A percentile compares a stretch with the other conserved stretches of the same genome.
Conservation (phyloP, 208 protist species). For the Crithidia brevicula region DNA sequence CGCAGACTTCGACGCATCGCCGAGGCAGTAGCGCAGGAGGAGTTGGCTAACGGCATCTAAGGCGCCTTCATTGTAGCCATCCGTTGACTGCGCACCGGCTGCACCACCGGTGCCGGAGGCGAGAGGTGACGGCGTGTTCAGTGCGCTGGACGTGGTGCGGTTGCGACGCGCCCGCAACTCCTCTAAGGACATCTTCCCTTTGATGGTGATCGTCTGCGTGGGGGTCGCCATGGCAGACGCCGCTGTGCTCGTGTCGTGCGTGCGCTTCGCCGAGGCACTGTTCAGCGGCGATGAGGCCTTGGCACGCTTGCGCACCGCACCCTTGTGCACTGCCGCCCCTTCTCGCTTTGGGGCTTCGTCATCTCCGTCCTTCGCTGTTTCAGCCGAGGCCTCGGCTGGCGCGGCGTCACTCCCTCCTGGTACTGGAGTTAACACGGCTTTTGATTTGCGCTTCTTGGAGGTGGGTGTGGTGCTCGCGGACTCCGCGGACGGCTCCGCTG, state of each 20-base stretch:
- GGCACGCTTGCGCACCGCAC: slow-evolving; percentile 31
- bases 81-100: not conserved
- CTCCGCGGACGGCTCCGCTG: not conserved
- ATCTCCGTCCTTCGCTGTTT: not conserved
- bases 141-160: slow-evolving; percentile 20
- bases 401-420: too few species aligned
- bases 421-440: not conserved
- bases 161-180: slow-evolving; percentile 53
- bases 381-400: not conserved
- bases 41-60: slow-evolving; percentile 60
- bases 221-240: slow-evolving; percentile 18
- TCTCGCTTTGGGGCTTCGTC: too few species aligned
- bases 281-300: slow-evolving; percentile 16
- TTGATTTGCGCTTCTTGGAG: slow-evolving; percentile 18
- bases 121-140: not conserved
- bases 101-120: not conserved
- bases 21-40: slow-evolving; percentile 57
- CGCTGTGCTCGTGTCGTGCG: slow-evolving; percentile 15
- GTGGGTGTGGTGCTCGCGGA: not conserved
- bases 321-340: slow-evolving; percentile 22
- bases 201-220: slow-evolving; percentile 45
- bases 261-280: slow-evolving; percentile 23
- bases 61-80: slow-evolving; percentile 38
- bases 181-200: slow-evolving; percentile 37
- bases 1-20: not conserved